A percentile compares a stretch with the other conserved stretches of the same genome.
phyloP scores from a whole-genome alignment of 345 rosid species.

The Salix caprea region DNA sequence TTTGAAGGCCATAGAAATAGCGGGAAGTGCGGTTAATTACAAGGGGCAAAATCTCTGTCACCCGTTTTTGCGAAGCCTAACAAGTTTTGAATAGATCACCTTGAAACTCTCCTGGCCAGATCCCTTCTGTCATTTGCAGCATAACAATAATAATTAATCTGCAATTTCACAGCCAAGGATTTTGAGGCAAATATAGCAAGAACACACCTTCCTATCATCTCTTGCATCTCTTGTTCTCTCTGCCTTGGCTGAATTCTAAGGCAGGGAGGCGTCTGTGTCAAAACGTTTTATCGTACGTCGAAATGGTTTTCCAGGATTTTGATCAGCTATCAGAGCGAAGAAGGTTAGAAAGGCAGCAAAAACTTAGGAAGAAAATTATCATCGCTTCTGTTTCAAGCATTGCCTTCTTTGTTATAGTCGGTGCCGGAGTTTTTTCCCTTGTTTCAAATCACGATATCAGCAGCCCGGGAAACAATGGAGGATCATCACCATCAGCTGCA shows the following conservation, averaged over 20 bases:
- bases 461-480: neutral
- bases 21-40: constrained; percentile 40
- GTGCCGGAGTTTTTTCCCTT: constrained; percentile 37
- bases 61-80: constrained; percentile 17
- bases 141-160: constrained; percentile 8
- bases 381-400: constrained; percentile 36
- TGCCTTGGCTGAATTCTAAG: constrained; percentile 53
- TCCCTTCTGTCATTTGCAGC: constrained; percentile 18
- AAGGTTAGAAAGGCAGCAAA: constrained; percentile 46
- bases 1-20: constrained; percentile 5
- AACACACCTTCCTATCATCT: neutral
- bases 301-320: constrained; percentile 90
- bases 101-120: constrained; percentile 63
- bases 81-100: constrained; percentile 35
- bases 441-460: constrained; percentile 15
- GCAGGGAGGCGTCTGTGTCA: constrained; percentile 56
- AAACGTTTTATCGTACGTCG: neutral
- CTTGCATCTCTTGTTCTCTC: constrained; percentile 25
- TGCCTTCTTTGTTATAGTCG: constrained; percentile 34
- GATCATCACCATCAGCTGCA: neutral
- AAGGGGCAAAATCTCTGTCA: constrained; percentile 4
- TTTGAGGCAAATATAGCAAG: neutral
- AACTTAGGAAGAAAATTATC: constrained; percentile 41
- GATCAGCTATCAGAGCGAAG: constrained; percentile 68
- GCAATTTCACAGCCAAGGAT: constrained; percentile 9